phyloP scores from a whole-genome alignment of 2,329 filamentous ascomycete genomes.

The Fonsecaea erecta region DNA sequence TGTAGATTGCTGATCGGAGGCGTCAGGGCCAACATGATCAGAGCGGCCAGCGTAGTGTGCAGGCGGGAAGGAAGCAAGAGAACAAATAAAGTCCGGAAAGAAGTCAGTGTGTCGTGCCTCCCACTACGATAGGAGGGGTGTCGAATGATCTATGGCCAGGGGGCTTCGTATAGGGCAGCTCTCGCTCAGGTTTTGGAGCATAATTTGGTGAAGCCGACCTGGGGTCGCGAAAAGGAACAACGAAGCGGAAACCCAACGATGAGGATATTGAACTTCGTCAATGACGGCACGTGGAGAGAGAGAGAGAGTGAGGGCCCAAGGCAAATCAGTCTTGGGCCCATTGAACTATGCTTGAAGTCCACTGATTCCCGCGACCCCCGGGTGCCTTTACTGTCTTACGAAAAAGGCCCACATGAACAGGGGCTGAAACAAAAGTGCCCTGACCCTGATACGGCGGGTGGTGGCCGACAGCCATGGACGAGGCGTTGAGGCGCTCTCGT shows the following conservation, averaged over 20 bases:
- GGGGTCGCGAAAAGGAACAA: conserved; percentile 13
- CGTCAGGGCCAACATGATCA: conserved; percentile 34
- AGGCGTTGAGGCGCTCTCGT: conserved; percentile 24
- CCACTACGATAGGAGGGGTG: conserved; percentile 26
- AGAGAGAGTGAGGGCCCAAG: conserved; percentile 15
- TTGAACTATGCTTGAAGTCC: conserved; percentile 28
- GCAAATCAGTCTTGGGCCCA: conserved; percentile 15
- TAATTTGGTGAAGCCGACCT: conserved; percentile 23
- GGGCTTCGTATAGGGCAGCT: conserved; percentile 26
- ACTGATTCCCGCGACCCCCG: conserved; percentile 28
- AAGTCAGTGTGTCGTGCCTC: conserved; percentile 18
- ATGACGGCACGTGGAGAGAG: conserved; percentile 27
- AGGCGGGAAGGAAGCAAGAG: conserved; percentile 14
- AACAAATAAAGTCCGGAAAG: conserved; percentile 9
- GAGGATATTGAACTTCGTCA: conserved; percentile 26
- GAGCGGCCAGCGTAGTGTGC: conserved; percentile 20
- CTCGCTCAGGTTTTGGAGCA: conserved; percentile 29
- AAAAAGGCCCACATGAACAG: conserved; percentile 24
- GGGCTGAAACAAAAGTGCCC: conserved; percentile 34
- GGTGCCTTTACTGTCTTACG: conserved; percentile 32
- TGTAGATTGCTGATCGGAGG: conserved; percentile 30
- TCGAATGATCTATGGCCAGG: conserved; percentile 19
- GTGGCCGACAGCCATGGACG: conserved; percentile 29
- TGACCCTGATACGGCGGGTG: conserved; percentile 21
- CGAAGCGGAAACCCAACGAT: conserved; percentile 15